Conservation (phyloP, 2,329 filamentous ascomycete genomes). For the Graphium sp. region DNA sequence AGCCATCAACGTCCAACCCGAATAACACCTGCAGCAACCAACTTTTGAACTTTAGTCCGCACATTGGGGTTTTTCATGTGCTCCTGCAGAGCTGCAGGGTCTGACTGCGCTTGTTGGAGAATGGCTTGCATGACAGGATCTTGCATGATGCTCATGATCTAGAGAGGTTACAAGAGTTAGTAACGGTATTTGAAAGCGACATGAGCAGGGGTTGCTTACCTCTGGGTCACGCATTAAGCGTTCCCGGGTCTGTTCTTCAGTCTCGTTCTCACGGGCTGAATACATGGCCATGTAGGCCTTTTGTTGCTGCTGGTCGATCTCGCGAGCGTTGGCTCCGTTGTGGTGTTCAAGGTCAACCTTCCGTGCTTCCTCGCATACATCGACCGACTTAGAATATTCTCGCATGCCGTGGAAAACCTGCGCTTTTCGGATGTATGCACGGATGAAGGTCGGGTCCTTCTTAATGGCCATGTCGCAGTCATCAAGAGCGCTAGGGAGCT, state of each 20-base stretch:
- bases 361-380: slow-evolving; percentile 69
- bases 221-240: slow-evolving; percentile 82
- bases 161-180: slow-evolving; percentile 10
- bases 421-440: slow-evolving; percentile 90
- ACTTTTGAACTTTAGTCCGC: slow-evolving; percentile 79
- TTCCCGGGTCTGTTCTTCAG: slow-evolving; percentile 87
- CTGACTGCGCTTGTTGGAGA: slow-evolving; percentile 85
- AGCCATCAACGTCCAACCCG: slow-evolving; percentile 44
- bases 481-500: slow-evolving; percentile 81
- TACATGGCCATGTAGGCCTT: slow-evolving; percentile 89
- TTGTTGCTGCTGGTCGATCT: slow-evolving; percentile 88
- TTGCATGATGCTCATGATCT: slow-evolving; percentile 80
- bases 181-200: neutral
- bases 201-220: slow-evolving; percentile 31
- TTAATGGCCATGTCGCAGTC: slow-evolving; percentile 88
- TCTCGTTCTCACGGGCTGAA: slow-evolving; percentile 79
- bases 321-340: slow-evolving; percentile 62
- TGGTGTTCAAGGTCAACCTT: slow-evolving; percentile 55
- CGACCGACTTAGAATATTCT: slow-evolving; percentile 89
- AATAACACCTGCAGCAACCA: slow-evolving; percentile 86
- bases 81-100: slow-evolving; percentile 83
- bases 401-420: slow-evolving; percentile 95
- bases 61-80: slow-evolving; percentile 92
- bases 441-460: slow-evolving; percentile 81
- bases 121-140: slow-evolving; percentile 98